Base-by-base conservation (phyloP, 2,329 filamentous ascomycete genomes). In the Ascomycota sp. region DNA sequence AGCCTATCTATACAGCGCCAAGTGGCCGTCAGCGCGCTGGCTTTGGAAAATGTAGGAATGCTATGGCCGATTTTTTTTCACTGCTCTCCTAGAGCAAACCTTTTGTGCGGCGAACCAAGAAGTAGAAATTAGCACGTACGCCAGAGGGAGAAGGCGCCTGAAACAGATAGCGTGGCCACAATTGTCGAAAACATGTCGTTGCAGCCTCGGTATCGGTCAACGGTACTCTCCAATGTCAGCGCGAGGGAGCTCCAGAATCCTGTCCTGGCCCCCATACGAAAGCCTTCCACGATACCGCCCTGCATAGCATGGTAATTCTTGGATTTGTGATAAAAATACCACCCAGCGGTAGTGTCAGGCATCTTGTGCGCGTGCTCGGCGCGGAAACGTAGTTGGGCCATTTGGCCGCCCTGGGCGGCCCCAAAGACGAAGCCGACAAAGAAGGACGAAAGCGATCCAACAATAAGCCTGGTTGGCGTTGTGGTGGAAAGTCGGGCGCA, bases 311-410 rank as follows among this genome's bases (percentile, higher is more conserved):
- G 72, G 58, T 98, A 95, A 55, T 92, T 95, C 56, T 95, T 95
- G 50, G 73, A 81, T 57, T 93, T 93, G 61, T 95, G 86, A 55
- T 98, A 98, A n/a, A 95, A 68, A 51, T 86, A 98, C 89, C 89
- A 98, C 12, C 83, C 86, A 2, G 74, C 71, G 24, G 80, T 74
- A 1, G 75, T 75, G 4, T 70, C 73, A 13, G 89, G 89, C 40
- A 93, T 72, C 42, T 86, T 79, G 61, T 98, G 89, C 1, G 89
- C 83, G 50, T 98, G 92, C 56, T 98, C 89, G 38, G 89, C 89
- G 36, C 86, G 76, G 59, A 93, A 98, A 29, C 78, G 76, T 37
- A 92, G 64, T 34, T 78, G 75, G 1, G 80, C 70, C 49, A 68
- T 72, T 47, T 73, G 73, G 37, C 73, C 74, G 21, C 81, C 82